A percentile compares a stretch with the other conserved stretches of the same genome.
Conservation (phyloP, 2,329 filamentous ascomycete species). For the Fusarium pininemorale region DNA sequence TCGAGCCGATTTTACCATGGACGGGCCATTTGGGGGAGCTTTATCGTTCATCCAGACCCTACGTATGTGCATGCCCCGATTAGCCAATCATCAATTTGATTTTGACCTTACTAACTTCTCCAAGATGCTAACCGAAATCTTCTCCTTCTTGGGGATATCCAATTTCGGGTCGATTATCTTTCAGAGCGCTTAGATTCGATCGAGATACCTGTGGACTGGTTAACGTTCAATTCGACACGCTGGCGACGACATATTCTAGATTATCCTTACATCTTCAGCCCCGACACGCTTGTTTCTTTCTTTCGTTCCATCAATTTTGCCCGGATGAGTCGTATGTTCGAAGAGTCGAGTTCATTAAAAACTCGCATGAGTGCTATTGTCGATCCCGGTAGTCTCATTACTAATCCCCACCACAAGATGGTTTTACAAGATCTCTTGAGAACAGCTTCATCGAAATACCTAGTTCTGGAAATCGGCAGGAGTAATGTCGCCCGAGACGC, state of each 20-base stretch:
- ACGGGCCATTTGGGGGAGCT: conserved; percentile 79
- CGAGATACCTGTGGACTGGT: conserved; percentile 78
- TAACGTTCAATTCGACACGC: conserved; percentile 67
- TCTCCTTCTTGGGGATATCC: conserved; percentile 71
- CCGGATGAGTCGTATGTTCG: conserved; percentile 82
- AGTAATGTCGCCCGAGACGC: conserved; percentile 75
- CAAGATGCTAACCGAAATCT: conserved; percentile 69
- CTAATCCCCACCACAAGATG: conserved; percentile 66
- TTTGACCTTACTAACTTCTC: conserved; percentile 12
- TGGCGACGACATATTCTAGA: conserved; percentile 79
- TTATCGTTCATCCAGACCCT: conserved; percentile 77
- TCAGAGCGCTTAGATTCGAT: conserved; percentile 79
- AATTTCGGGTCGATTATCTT: conserved; percentile 80
- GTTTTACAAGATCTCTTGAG: conserved; percentile 71
- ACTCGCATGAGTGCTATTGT: conserved; percentile 66
- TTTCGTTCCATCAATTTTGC: conserved; percentile 91
- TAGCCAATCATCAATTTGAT: not conserved
- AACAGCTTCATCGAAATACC: conserved; percentile 74
- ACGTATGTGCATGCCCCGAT: conserved; percentile 61
- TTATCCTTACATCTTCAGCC: conserved; percentile 81
- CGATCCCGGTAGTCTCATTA: conserved; percentile 63
- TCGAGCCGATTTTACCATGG: conserved; percentile 72
- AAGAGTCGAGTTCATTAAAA: conserved; percentile 70
- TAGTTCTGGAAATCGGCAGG: conserved; percentile 75
- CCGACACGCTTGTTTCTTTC: conserved; percentile 77